A percentile compares a stretch with the other conserved stretches of the same genome.
Conservation (phyloP, 177 flowering plant genomes). For the Vitis hybrid region DNA sequence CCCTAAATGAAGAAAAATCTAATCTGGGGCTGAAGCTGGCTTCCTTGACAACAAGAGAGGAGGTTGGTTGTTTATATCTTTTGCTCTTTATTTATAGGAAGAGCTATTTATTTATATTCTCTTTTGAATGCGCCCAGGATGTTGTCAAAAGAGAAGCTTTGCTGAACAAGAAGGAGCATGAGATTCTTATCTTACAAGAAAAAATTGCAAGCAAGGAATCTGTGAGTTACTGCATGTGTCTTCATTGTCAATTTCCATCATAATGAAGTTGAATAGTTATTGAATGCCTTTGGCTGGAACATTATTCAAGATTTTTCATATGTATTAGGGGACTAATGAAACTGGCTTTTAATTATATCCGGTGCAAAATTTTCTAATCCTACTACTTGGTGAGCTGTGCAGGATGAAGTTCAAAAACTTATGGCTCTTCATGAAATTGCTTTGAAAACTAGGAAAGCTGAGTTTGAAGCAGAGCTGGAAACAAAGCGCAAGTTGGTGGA, state of each 20-base stretch:
- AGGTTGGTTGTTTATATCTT: constrained; percentile 40
- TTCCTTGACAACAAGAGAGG: constrained; percentile 64
- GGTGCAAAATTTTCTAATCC: neutral
- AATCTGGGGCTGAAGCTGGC: constrained; percentile 40
- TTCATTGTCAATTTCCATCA: neutral
- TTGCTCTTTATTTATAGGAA: neutral
- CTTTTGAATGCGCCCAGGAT: constrained; percentile 45
- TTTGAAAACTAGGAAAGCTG: constrained; percentile 43
- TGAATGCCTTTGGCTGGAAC: neutral
- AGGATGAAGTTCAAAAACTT: constrained; percentile 63
- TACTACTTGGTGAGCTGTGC: constrained; percentile 12
- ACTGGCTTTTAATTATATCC: neutral
- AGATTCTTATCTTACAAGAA: constrained; percentile 61
- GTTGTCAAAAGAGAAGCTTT: constrained; percentile 48
- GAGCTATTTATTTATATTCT: constrained; percentile 1
- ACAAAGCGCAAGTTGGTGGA: constrained; percentile 56
- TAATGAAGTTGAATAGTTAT: neutral
- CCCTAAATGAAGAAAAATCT: constrained; percentile 51
- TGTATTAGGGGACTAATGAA: neutral
- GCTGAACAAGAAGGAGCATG: constrained; percentile 68
- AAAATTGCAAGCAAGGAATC: constrained; percentile 62
- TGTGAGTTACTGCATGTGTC: constrained; percentile 45
- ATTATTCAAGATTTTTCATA: neutral
- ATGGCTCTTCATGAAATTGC: constrained; percentile 51
- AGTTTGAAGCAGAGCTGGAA: constrained; percentile 69